These are phyloP conservation scores for Plasmodium ovale DNA, from an alignment of 169 alveolate species.

Conservation along the genomic window DNA sequence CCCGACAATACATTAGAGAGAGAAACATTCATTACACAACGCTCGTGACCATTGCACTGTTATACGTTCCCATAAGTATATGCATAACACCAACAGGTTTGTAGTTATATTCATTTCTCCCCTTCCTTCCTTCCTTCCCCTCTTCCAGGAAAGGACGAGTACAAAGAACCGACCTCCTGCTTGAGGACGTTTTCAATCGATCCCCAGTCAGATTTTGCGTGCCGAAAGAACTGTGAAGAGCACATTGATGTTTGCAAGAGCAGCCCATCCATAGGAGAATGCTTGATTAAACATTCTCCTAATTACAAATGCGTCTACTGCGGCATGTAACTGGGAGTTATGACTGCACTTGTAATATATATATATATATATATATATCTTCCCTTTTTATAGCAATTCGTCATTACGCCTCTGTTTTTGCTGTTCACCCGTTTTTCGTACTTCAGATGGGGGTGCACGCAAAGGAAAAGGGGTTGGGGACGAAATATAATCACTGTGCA, in stretches of 20 bases:
- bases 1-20: too few species aligned
- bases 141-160: conserved; percentile 48
- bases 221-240: conserved; percentile 46
- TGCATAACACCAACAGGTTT: not conserved
- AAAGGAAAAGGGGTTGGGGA: too few species aligned
- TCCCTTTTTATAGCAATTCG: not conserved
- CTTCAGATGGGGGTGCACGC: not conserved
- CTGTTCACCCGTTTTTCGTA: not conserved
- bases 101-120: not conserved
- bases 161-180: conserved; percentile 53
- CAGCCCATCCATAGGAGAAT: conserved; percentile 26
- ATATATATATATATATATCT: not conserved
- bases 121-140: not conserved
- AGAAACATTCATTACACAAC: too few species aligned
- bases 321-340: conserved; percentile 37
- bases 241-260: conserved; percentile 19
- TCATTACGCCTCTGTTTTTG: not conserved
- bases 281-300: conserved; percentile 1
- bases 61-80: too few species aligned
- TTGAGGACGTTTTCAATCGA: conserved; percentile 51
- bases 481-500: too few species aligned
- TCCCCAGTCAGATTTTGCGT: not conserved
- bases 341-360: not conserved
- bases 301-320: conserved; percentile 64
- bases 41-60: too few species aligned